Conservation (phyloP, 23 red algal species). For the Gracilaria gracilis region DNA sequence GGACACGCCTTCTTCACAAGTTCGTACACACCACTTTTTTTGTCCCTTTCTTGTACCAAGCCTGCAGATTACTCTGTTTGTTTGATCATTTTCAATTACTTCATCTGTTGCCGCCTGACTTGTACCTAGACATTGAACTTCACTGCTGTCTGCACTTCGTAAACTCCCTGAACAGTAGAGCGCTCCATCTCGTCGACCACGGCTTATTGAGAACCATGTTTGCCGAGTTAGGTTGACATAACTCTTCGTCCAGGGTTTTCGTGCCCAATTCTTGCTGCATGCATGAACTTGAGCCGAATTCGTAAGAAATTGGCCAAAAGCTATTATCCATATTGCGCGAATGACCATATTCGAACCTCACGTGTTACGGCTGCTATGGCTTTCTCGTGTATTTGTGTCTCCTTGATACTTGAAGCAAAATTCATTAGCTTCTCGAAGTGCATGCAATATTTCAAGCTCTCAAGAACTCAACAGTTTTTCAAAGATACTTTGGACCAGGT, state of each 20-base stretch:
- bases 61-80: background rate
- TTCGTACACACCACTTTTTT: conserved; percentile 3
- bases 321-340: too few relatives aligned
- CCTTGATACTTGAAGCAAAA: too few relatives aligned
- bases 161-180: background rate
- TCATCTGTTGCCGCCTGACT: too few relatives aligned
- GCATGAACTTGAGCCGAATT: background rate
- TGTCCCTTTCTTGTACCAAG: background rate
- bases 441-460: too few relatives aligned
- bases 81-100: background rate
- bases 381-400: too few relatives aligned
- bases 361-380: too few relatives aligned
- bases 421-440: too few relatives aligned
- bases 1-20: background rate
- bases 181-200: background rate
- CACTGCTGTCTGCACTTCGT: background rate
- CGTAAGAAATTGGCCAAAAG: background rate
- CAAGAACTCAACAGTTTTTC: too few relatives aligned
- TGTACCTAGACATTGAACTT: background rate
- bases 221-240: background rate
- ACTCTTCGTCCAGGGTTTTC: background rate
- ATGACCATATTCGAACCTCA: too few relatives aligned
- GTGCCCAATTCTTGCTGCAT: background rate
- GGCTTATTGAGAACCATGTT: background rate
- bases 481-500: too few relatives aligned